Percentiles rank a stretch among this genome's conserved stretches.
Evolutionary conservation across 2,329 filamentous ascomycete species (phyloP).

Genomic region (Colletotrichum lupini): DNA sequence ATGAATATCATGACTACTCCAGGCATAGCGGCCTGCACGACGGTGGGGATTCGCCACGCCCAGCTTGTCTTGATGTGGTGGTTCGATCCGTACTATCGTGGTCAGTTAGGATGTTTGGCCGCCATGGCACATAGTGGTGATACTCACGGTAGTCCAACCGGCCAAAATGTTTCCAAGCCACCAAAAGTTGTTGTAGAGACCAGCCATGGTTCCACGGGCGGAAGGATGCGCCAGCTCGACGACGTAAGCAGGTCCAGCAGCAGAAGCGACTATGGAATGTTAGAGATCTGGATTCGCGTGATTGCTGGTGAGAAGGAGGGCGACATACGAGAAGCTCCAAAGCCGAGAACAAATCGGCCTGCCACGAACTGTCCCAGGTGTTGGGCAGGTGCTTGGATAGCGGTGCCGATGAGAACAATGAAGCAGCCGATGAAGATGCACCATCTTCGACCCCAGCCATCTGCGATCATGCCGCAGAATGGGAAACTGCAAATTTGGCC

Average conservation of each 20-base stretch:
- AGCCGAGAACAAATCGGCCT: conserved; percentile 54
- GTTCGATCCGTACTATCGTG: no score
- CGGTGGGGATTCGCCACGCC: conserved; percentile 70
- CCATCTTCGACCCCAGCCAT: conserved; percentile 59
- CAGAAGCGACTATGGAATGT: conserved; percentile 56
- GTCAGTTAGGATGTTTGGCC: no score
- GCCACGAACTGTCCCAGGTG: conserved; percentile 57
- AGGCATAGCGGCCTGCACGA: conserved; percentile 57
- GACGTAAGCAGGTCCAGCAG: conserved; percentile 70
- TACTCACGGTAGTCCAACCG: conserved; percentile 47
- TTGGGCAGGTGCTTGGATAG: conserved; percentile 53
- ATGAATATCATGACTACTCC: conserved; percentile 69
- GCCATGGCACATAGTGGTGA: no score
- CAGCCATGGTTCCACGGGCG: conserved; percentile 65
- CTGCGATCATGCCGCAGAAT: conserved; percentile 59
- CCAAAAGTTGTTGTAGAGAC: conserved; percentile 48
- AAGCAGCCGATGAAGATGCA: conserved; percentile 62
- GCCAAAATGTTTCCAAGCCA: conserved; percentile 54
- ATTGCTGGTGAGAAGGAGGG: neutral
- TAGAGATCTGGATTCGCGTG: neutral
- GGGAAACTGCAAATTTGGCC: conserved; percentile 61
- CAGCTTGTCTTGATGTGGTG: conserved; percentile 45
- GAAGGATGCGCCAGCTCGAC: conserved; percentile 72
- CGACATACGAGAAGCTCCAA: conserved; percentile 60
- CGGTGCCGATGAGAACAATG: conserved; percentile 59